Percentiles rank a stretch among this genome's conserved stretches.
Conservation (phyloP, 306 rosid genomes). For the Castanea sativa region DNA sequence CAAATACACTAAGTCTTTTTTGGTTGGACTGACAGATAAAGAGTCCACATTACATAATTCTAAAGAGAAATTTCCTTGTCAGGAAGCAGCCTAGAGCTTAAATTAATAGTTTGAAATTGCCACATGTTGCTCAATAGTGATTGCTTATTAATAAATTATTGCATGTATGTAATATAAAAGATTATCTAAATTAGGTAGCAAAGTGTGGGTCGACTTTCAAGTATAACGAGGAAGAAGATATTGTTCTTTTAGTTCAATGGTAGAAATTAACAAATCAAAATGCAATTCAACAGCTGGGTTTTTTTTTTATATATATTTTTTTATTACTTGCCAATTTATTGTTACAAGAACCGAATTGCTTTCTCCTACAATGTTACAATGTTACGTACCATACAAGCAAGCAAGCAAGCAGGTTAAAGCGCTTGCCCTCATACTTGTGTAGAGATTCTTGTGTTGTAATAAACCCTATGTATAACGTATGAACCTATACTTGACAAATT, state of each 20-base stretch:
- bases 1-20: too few species aligned
- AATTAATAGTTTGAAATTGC: background rate
- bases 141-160: background rate
- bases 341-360: conserved; percentile 16
- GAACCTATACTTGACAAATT: conserved; percentile 24
- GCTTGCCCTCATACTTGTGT: background rate
- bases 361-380: conserved; percentile 12
- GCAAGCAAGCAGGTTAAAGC: conserved; percentile 15
- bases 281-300: background rate
- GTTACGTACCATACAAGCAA: background rate
- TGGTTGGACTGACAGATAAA: too few species aligned
- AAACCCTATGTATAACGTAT: conserved; percentile 35
- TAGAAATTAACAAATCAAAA: background rate
- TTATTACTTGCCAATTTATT: conserved; percentile 19
- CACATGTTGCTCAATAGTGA: background rate
- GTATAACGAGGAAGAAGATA: background rate
- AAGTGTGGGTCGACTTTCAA: background rate
- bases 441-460: conserved; percentile 8
- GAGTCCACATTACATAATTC: too few species aligned
- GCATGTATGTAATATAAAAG: background rate
- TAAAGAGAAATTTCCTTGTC: too few species aligned
- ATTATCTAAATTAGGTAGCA: background rate
- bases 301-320: conserved; percentile 18
- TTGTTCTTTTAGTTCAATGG: background rate
- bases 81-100: too few species aligned